Conservation (phyloP, 2,329 filamentous ascomycete species). For the Fusarium proliferatum region DNA sequence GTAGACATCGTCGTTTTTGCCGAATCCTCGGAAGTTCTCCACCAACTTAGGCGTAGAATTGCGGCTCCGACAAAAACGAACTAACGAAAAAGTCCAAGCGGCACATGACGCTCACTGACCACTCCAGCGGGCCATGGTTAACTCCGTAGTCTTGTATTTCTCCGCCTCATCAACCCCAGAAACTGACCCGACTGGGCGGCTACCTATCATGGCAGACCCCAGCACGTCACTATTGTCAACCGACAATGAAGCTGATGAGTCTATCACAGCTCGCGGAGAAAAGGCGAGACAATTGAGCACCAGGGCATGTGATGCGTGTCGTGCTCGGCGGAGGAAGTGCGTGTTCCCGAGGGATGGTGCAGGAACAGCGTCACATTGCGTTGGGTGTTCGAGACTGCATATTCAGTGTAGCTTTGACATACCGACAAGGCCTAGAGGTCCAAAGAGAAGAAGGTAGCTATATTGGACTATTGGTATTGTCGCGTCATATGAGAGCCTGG, state of each 20-base stretch:
- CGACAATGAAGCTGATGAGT: background rate
- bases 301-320: constrained; percentile 1
- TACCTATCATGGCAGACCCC: background rate
- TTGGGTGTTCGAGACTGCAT: background rate
- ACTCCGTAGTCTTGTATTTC: background rate
- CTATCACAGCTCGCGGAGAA: background rate
- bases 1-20: background rate
- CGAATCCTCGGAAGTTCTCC: background rate
- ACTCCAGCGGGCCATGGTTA: background rate
- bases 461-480: too few relatives aligned
- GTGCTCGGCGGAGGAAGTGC: constrained; percentile 8
- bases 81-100: background rate
- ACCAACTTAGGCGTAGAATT: background rate
- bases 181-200: background rate
- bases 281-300: background rate
- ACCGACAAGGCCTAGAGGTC: background rate
- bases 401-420: constrained; percentile 12
- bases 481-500: fast-evolving
- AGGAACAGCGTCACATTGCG: background rate
- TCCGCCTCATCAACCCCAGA: constrained; percentile 4
- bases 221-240: background rate
- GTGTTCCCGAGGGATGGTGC: background rate
- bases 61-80: background rate
- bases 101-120: background rate
- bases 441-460: background rate